Evolutionary conservation across 75 land plant genomes (phyloP).

Genomic region (Pinus tabuliformis): DNA sequence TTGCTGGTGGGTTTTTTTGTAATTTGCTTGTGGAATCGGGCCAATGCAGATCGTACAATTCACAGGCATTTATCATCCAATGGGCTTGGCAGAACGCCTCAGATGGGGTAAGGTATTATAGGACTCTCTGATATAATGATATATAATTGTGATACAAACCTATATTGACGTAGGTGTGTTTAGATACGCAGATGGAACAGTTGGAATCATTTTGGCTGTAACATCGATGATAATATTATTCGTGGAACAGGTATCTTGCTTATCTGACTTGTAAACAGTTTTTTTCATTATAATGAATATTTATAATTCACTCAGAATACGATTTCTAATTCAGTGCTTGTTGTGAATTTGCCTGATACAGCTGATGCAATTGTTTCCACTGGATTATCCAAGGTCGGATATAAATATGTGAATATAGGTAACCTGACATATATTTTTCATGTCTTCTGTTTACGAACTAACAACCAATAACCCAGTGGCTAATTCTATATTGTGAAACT

Average conservation of each 20-base stretch:
- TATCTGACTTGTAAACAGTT: neutral
- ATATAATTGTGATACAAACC: neutral
- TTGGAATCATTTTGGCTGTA: constrained; percentile 83
- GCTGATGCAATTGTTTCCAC: constrained; percentile 81
- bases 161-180: neutral
- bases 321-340: neutral
- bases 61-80: neutral
- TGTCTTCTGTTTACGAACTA: too few species aligned
- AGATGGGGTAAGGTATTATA: neutral
- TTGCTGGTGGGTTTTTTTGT: too few species aligned
- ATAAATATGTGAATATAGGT: constrained; percentile 78
- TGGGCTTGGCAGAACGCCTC: constrained; percentile 8
- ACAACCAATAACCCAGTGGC: too few species aligned
- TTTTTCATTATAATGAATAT: neutral
- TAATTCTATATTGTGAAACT: too few species aligned
- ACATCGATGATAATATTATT: constrained; percentile 62
- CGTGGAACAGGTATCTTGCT: constrained; percentile 60
- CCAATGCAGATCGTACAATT: too few species aligned
- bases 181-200: constrained; percentile 71
- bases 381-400: constrained; percentile 68
- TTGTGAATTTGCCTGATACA: constrained; percentile 15
- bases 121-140: neutral
- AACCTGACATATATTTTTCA: neutral
- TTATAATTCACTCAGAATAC: too few species aligned
- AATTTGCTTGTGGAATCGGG: too few species aligned